phyloP scores from a whole-genome alignment of 164 flowering plant genomes.

The Dillenia suffruticosa region DNA sequence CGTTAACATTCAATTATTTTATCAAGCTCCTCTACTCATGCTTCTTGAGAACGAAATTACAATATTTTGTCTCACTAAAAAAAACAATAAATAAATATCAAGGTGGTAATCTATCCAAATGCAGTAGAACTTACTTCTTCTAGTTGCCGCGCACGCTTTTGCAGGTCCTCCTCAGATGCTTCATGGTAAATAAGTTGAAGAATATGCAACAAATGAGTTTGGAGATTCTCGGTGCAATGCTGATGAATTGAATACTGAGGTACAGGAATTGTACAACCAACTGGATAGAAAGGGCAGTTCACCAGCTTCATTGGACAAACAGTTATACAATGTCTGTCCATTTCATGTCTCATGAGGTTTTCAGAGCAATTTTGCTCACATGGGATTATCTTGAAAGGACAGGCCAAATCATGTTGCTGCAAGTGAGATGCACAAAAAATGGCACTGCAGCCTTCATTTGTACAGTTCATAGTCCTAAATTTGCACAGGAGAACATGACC shows the following conservation, averaged over 20 bases:
- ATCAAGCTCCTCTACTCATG: no score
- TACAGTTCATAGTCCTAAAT: conserved; percentile 55
- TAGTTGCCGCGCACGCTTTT: conserved; percentile 33
- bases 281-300: conserved; percentile 67
- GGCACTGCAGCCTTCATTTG: conserved; percentile 55
- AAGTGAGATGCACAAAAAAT: conserved; percentile 47
- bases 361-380: conserved; percentile 81
- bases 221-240: conserved; percentile 47
- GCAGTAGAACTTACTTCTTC: conserved; percentile 38
- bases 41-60: not conserved
- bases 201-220: conserved; percentile 43
- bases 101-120: not conserved
- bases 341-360: conserved; percentile 65
- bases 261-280: conserved; percentile 61
- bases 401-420: conserved; percentile 58
- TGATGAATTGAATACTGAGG: conserved; percentile 39
- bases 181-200: conserved; percentile 51
- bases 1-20: not conserved
- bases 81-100: not conserved
- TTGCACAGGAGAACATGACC: conserved; percentile 42
- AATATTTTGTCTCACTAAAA: not conserved
- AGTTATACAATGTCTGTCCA: conserved; percentile 93
- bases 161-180: conserved; percentile 41
- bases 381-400: conserved; percentile 71
- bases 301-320: conserved; percentile 87